Evolutionary conservation across 1,284 basidiomycete genomes (phyloP), one percentile per base, ranked within the genome.

Genomic region (Ustilago loliicola): DNA sequence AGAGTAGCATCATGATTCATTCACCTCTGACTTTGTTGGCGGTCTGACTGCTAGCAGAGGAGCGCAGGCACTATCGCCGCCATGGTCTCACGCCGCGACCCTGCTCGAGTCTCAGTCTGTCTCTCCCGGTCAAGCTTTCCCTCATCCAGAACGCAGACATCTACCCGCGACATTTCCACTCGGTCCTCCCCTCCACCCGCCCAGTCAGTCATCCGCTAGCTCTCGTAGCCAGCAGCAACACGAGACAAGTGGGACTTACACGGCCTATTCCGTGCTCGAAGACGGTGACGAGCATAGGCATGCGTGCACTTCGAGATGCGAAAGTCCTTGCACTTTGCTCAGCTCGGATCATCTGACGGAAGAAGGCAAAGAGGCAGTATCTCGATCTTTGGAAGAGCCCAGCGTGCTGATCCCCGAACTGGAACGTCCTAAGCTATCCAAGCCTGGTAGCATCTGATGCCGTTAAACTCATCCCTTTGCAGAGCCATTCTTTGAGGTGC

Each of bases 101-200:
- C n/a, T 27, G 15, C 23, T 32, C 17, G 40, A 54, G 7, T 10
- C 27, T 34, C 57, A 48, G 1, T 19, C 45, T 10, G 3, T 25
- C 17, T n/a, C 36, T 27, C 47, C 57, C 3, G 36, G 8, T n/a
- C 42, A 55, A 13, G 34, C 40, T 7, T 51, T 56, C 21, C 58
- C 53, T 11, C 58, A 61, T 19, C 65, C 65, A n/a, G 65, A 61
- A 19, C 34, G 34, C 10, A 23, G 36, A 40, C 34, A 55, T 32
- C 21, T 55, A 32, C 58, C 45, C 1, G 15, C 47, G 15, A 25
- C 45, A 7, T 36, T 55, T 30, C 60, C 60, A 8, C 15, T 55
- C 13, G 59, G 47, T 21, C 36, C 58, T 7, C 53, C 65, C n/a
- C 29, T 66, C 1, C 36, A 38, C 27, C 34, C 38, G 13, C 45